Evolutionary conservation across 1,284 basidiomycete genomes (phyloP), one percentile per base, ranked within the genome.

Genomic region (Grifola frondosa): DNA sequence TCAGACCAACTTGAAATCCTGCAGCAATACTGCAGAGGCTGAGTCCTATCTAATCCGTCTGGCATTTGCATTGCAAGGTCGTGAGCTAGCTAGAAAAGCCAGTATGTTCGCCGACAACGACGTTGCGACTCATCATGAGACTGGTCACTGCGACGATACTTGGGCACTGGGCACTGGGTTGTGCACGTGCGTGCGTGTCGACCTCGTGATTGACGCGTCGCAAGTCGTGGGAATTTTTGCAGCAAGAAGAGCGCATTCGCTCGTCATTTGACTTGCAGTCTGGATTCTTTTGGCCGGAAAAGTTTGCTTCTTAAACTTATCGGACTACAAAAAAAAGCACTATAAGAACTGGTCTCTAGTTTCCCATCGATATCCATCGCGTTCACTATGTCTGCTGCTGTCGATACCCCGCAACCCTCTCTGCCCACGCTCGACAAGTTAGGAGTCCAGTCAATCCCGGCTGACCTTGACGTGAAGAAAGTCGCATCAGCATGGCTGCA

Each of bases 401-500:
- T 31, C 25, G 53, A 58, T 21, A 52, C 56, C 9, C 22, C 52
- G n/a, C 31, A 17, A 21, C 48, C 56, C 5, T 44, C 54, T 7
- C 63, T 78, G 16, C 76, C 75, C 6, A 78, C 74, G 5, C 66
- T 79, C 41, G 65, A 73, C 31, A 63, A 57, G 34, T 64, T 78
- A 16, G 65, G 67, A 9, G 65, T 63, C 7, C 55, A 62, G 1
- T 41, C 66, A 3, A 46, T 49, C 6, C 63, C 68, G 7, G 42
- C 53, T 24, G 60, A 71, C 25, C 43, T 76, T 35, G 68, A 73
- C 46, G 62, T 63, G 1, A 58, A 57, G 13, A 50, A 59, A 17
- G 57, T 75, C 22, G 74, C 70, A 0, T 52, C 59, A 20, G 57
- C 61, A 13, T 84, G 80, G 78, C 67, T 80, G 41, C 37, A 52